Evolutionary conservation across 805 yeast genomes (phyloP).

Genomic region (Schwanniomyces vanrijiae): DNA sequence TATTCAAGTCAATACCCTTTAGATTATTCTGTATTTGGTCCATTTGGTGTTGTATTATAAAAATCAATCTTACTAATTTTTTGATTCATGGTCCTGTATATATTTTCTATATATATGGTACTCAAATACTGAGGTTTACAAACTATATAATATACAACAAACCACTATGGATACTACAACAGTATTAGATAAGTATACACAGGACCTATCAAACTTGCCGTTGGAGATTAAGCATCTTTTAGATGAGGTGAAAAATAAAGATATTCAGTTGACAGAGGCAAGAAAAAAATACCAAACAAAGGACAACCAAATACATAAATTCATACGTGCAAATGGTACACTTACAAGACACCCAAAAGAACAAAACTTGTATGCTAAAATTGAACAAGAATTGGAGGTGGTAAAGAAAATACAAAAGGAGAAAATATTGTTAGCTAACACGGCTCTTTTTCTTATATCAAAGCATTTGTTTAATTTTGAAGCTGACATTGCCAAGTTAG

Average conservation of each 20-base stretch:
- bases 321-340: conserved; percentile 80
- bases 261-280: conserved; percentile 61
- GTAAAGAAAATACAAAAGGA: conserved; percentile 69
- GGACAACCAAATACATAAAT: conserved; percentile 81
- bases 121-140: background rate
- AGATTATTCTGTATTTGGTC: background rate
- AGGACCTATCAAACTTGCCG: conserved; percentile 79
- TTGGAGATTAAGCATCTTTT: conserved; percentile 79
- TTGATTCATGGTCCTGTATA: background rate
- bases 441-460: conserved; percentile 74
- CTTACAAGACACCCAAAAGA: conserved; percentile 81
- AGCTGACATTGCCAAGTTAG: conserved; percentile 71
- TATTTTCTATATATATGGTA: background rate
- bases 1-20: background rate
- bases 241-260: conserved; percentile 75
- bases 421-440: conserved; percentile 76
- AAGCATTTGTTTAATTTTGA: conserved; percentile 75
- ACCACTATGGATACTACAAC: conserved; percentile 84
- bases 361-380: conserved; percentile 58
- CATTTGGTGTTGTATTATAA: background rate
- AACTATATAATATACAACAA: background rate
- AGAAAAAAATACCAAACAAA: conserved; percentile 65
- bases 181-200: conserved; percentile 46
- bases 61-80: background rate
- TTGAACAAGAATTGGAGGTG: conserved; percentile 63